Percentiles rank a stretch among this genome's conserved stretches.
Evolutionary conservation across 306 rosid species (phyloP).

Genomic region (Rosa persica): DNA sequence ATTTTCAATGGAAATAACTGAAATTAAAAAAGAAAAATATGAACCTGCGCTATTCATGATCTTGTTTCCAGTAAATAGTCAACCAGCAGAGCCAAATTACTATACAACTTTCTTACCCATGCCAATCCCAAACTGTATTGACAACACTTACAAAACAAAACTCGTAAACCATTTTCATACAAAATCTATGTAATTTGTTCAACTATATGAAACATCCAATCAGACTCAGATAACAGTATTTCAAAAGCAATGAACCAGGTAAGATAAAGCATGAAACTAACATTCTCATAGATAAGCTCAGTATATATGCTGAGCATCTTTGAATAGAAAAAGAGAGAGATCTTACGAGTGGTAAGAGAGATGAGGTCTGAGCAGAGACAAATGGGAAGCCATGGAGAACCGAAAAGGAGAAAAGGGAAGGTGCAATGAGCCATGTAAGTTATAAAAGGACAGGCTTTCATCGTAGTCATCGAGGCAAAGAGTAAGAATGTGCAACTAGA

Average conservation of each 20-base stretch:
- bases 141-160: neutral
- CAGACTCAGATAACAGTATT: neutral
- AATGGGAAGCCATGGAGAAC: conserved; percentile 50
- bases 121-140: neutral
- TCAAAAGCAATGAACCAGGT: neutral
- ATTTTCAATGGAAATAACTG: neutral
- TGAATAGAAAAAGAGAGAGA: conserved; percentile 13
- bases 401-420: conserved; percentile 20
- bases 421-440: neutral
- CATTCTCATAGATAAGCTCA: neutral
- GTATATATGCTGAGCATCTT: neutral
- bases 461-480: conserved; percentile 50
- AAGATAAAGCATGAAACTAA: conserved; percentile 5
- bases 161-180: neutral
- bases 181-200: neutral
- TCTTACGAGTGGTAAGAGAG: conserved; percentile 46
- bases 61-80: neutral
- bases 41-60: neutral
- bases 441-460: conserved; percentile 23
- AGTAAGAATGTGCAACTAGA: neutral
- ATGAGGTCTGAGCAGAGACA: conserved; percentile 39
- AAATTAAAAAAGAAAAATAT: neutral
- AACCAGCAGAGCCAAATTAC: neutral
- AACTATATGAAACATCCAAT: neutral
- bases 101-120: neutral